Conservation (phyloP, 2,329 filamentous ascomycete genomes). For the Fusarium nurragi region DNA sequence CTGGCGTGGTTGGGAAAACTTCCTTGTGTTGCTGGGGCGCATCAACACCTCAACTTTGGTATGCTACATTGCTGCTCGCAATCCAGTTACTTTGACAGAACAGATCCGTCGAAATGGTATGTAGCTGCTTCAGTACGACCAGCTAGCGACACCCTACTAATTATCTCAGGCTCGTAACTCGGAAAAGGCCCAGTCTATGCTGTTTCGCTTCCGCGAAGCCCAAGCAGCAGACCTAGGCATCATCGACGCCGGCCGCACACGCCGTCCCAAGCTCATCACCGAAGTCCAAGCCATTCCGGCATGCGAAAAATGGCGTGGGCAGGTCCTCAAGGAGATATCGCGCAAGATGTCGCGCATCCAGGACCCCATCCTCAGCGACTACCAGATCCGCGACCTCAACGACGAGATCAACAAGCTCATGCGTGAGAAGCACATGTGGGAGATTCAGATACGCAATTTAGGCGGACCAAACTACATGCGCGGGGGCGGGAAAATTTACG, state of each 20-base stretch:
- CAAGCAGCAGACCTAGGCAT: slow-evolving; percentile 97
- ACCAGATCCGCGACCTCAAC: slow-evolving; percentile 96
- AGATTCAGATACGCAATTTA: slow-evolving; percentile 92
- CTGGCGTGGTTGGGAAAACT: slow-evolving; percentile 43
- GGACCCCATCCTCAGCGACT: slow-evolving; percentile 89
- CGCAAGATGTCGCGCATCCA: slow-evolving; percentile 98
- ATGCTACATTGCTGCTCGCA: slow-evolving; percentile 11
- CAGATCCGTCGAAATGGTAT: slow-evolving; percentile 44
- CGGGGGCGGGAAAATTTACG: slow-evolving; percentile 73
- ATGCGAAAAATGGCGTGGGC: slow-evolving; percentile 98
- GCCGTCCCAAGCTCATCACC: slow-evolving; percentile 90
- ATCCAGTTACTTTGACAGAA: slow-evolving; percentile 4
- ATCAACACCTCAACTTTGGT: slow-evolving; percentile 27
- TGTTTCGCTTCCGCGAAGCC: slow-evolving; percentile 98
- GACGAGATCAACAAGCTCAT: slow-evolving; percentile 99
- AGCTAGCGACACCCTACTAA: not conserved
- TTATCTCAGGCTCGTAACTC: slow-evolving; percentile 87
- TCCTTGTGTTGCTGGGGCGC: slow-evolving; percentile 30
- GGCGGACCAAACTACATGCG: slow-evolving; percentile 99
- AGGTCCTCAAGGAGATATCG: slow-evolving; percentile 95
- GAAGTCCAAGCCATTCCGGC: slow-evolving; percentile 82
- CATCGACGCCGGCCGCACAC: slow-evolving; percentile 88
- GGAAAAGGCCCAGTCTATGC: slow-evolving; percentile 99
- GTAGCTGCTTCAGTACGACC: rapidly evolving
- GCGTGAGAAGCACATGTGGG: slow-evolving; percentile 99